Evolutionary conservation across 257 asterid species (phyloP).

Genomic region (Datura wrightii): DNA sequence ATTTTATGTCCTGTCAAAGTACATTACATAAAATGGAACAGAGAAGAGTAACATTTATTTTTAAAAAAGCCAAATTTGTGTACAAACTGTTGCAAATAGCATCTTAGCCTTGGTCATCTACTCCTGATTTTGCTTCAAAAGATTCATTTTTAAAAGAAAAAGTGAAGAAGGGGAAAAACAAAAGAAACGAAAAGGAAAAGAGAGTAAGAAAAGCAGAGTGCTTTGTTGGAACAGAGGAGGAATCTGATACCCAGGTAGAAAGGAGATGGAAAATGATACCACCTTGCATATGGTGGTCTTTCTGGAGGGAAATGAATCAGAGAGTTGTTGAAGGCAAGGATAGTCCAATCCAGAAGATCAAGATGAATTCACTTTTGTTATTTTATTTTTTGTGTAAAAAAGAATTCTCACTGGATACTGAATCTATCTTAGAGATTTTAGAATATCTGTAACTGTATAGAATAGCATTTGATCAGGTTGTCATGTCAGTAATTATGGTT

Average conservation of each 20-base stretch:
- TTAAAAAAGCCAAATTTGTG: not conserved
- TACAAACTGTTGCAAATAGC: not conserved
- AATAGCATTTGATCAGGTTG: not conserved
- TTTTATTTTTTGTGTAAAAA: not conserved
- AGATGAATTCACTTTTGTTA: not conserved
- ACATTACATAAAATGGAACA: not conserved
- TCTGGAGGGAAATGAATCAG: not conserved
- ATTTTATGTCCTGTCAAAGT: not conserved
- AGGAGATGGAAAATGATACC: not conserved
- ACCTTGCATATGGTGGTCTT: not conserved
- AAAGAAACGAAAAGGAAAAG: not conserved
- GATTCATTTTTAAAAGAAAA: not conserved
- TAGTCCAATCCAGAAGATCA: not conserved
- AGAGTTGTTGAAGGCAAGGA: not conserved
- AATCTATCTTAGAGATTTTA: not conserved
- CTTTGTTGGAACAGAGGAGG: not conserved
- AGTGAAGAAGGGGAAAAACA: fast-evolving
- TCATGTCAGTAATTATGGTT: not conserved
- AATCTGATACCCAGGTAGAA: not conserved
- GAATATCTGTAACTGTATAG: not conserved
- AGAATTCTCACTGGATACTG: not conserved
- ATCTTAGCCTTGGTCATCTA: not conserved
- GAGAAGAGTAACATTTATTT: not conserved
- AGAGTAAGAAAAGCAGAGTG: not conserved
- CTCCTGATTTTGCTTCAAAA: not conserved